Conservation (phyloP, 2,329 filamentous ascomycete genomes). For the Cucurbitaria berberidis region DNA sequence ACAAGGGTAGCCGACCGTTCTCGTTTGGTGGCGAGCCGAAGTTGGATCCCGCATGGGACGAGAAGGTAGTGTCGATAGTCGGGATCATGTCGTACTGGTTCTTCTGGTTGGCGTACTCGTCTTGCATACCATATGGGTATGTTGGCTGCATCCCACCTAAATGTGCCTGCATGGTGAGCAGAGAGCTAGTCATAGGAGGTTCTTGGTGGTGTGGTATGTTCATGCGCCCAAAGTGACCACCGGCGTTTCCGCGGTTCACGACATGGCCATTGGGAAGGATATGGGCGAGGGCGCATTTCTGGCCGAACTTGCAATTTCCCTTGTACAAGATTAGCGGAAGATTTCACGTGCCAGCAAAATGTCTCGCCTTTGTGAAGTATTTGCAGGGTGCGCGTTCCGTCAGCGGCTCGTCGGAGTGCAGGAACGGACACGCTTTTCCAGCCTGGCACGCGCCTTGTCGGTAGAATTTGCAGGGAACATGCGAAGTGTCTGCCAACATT, state of each 20-base stretch:
- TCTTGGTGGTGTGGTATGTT: constrained; percentile 70
- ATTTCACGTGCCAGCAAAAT: not conserved
- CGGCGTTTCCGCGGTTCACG: constrained; percentile 71
- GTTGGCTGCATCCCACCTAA: constrained; percentile 51
- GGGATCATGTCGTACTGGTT: constrained; percentile 58
- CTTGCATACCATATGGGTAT: constrained; percentile 49
- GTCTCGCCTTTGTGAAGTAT: constrained; percentile 91
- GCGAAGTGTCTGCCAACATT: constrained; percentile 75
- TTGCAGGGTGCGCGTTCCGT: constrained; percentile 91
- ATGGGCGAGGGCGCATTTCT: constrained; percentile 96
- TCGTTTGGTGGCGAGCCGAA: constrained; percentile 87
- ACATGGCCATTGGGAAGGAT: constrained; percentile 91
- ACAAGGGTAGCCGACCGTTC: constrained; percentile 71
- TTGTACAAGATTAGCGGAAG: constrained; percentile 47
- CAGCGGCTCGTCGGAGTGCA: constrained; percentile 85
- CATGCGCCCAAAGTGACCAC: constrained; percentile 69
- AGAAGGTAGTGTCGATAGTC: constrained; percentile 64
- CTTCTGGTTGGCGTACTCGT: constrained; percentile 47
- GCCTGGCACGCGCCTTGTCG: constrained; percentile 95
- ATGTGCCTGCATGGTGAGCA: constrained; percentile 65
- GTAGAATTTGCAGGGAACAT: constrained; percentile 99
- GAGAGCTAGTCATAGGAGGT: constrained; percentile 76
- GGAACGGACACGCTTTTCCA: constrained; percentile 93
- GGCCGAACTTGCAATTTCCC: constrained; percentile 99
- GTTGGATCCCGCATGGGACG: constrained; percentile 64